Evolutionary conservation across 1,284 basidiomycete genomes (phyloP), one percentile per base, ranked within the genome.

Genomic region (Microbotryum silenes-acaulis): DNA sequence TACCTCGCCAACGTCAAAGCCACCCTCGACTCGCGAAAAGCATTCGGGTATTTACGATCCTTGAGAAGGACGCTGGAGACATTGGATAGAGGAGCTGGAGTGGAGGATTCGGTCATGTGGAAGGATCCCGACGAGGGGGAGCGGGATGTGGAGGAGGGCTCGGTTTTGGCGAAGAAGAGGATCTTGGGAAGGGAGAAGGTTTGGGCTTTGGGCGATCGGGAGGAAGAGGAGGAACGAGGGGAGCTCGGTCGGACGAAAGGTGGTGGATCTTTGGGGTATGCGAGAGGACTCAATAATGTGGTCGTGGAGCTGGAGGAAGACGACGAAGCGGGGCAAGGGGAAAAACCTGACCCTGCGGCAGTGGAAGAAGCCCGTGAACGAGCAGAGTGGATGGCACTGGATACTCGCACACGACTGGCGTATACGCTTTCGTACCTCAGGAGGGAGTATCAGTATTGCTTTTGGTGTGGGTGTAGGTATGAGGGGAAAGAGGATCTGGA

Each of bases 381-480:
- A 55, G 27, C 60, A 59, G 67, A 61, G 8, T 66, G 67, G 65
- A 58, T 68, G 42, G 56, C 54, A 20, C 25, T 57, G 25, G 60
- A 64, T 16, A 82, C 86, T 60, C 80, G 79, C 61, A 83, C 87
- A 73, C 81, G 87, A 51, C 78, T 91, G 49, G 76, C 78, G 42
- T 76, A 85, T 56, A 83, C 89, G 18, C 77, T 90, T 33, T 76
- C 81, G 9, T 89, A 91, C 74, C 79, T 91, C 47, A 85, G 89
- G 42, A 78, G 81, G 50, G 80, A 79, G 65, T 66, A 71, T 56
- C 50, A 66, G 63, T 70, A 91, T 74, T 91, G 89, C 73, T 89
- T 90, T 74, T 91, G 88, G 87, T 91, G 89, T 73, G 89, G 89
- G 10, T 81, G 84, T 7, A 80, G 83, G 69, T 91, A 90, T 73